Conservation (phyloP, 1,284 basidiomycete genomes). For the Wolfiporia cocos region DNA sequence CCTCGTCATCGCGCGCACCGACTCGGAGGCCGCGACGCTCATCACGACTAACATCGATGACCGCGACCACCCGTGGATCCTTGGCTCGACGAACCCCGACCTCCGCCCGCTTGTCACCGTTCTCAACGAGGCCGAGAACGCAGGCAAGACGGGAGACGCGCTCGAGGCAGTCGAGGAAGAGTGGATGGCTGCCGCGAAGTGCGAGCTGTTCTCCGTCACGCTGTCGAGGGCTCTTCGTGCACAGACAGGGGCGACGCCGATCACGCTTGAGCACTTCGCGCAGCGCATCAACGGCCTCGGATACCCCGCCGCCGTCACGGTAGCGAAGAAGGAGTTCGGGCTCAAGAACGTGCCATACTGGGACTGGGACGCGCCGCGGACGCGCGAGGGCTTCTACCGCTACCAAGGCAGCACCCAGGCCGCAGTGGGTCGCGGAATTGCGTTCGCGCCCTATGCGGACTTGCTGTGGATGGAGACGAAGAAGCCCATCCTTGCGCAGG, state of each 20-base stretch:
- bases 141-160: constrained; percentile 75
- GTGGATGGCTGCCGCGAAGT: constrained; percentile 75
- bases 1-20: constrained; percentile 71
- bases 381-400: constrained; percentile 94
- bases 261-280: constrained; percentile 51
- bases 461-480: constrained; percentile 98
- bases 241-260: constrained; percentile 48
- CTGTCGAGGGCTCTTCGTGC: constrained; percentile 70
- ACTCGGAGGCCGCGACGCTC: constrained; percentile 90
- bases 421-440: constrained; percentile 88
- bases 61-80: constrained; percentile 95
- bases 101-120: constrained; percentile 67
- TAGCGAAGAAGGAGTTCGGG: constrained; percentile 81
- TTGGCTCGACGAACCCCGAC: constrained; percentile 80
- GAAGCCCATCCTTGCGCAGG: constrained; percentile 91
- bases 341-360: constrained; percentile 73
- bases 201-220: constrained; percentile 75
- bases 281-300: constrained; percentile 61
- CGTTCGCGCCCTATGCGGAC: constrained; percentile 92
- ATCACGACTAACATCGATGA: constrained; percentile 97
- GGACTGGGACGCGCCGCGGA: constrained; percentile 94
- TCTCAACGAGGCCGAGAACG: constrained; percentile 80
- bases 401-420: constrained; percentile 97
- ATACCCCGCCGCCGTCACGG: constrained; percentile 61
- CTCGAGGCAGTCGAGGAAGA: constrained; percentile 87